Percentiles rank a stretch among this genome's conserved stretches.
Conservation (phyloP, 2,329 filamentous ascomycete genomes). For the Penicillium sp. region DNA sequence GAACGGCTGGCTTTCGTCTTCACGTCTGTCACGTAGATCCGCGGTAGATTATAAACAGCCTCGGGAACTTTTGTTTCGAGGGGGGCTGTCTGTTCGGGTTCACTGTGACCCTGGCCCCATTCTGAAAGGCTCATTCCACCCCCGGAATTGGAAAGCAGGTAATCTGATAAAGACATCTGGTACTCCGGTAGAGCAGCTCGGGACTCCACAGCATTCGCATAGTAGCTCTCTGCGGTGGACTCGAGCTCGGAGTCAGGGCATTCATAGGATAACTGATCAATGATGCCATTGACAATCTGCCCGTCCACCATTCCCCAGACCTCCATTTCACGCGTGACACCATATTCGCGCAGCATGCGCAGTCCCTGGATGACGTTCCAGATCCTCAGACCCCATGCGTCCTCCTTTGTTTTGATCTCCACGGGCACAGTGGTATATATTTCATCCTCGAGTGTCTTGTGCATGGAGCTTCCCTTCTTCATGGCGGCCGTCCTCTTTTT, state of each 20-base stretch:
- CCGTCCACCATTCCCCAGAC: slow-evolving; percentile 84
- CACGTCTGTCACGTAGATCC: slow-evolving; percentile 80
- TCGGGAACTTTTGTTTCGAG: slow-evolving; percentile 11
- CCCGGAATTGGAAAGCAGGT: slow-evolving; percentile 40
- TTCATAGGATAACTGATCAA: slow-evolving; percentile 78
- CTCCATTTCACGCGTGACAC: slow-evolving; percentile 73
- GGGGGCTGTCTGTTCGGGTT: slow-evolving; percentile 9
- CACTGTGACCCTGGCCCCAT: slow-evolving; percentile 8
- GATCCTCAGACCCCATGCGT: slow-evolving; percentile 76
- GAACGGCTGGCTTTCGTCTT: slow-evolving; percentile 73
- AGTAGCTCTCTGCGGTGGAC: slow-evolving; percentile 52
- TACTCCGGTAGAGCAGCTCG: slow-evolving; percentile 42
- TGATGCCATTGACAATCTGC: slow-evolving; percentile 82
- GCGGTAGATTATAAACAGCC: slow-evolving; percentile 29
- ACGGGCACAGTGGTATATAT: slow-evolving; percentile 77
- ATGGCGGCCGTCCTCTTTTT: slow-evolving; percentile 79
- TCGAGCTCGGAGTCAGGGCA: slow-evolving; percentile 75
- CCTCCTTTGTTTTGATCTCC: slow-evolving; percentile 72
- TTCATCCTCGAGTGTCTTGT: slow-evolving; percentile 81
- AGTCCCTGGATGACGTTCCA: slow-evolving; percentile 93
- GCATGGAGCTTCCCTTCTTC: slow-evolving; percentile 76
- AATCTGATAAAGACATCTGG: slow-evolving; percentile 49
- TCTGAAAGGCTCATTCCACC: slow-evolving; percentile 40
- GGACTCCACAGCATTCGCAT: slow-evolving; percentile 38
- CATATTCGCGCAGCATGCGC: slow-evolving; percentile 68